These are phyloP conservation scores for Tetrahymena elliotti DNA, from an alignment of 73 alveolate species.

Conservation along the genomic window DNA sequence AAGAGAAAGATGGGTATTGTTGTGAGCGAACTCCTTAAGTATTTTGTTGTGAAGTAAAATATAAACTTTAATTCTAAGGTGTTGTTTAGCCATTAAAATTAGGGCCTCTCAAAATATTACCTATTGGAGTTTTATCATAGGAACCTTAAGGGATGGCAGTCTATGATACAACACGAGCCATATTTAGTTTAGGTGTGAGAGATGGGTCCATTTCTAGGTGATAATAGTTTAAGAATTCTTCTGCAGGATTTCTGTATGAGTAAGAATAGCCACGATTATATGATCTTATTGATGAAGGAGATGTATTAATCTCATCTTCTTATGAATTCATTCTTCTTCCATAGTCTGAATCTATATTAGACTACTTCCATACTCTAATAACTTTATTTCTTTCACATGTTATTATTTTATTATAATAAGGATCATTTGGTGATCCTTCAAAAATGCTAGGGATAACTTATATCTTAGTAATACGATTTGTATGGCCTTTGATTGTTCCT, in stretches of 20 bases:
- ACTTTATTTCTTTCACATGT: neutral
- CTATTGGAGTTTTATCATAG: neutral
- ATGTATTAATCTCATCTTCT: neutral
- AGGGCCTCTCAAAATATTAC: neutral
- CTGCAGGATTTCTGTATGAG: neutral
- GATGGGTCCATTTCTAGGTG: neutral
- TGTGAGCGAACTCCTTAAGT: neutral
- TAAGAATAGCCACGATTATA: neutral
- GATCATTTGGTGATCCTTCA: neutral
- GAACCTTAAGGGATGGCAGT: neutral
- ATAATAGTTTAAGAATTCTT: neutral
- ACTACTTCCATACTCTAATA: neutral
- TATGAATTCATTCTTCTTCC: neutral
- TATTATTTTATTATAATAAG: neutral
- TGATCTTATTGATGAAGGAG: neutral
- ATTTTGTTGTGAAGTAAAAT: neutral
- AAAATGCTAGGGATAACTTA: neutral
- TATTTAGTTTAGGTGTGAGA: neutral
- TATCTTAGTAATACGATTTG: neutral
- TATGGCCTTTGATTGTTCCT: neutral
- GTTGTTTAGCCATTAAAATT: neutral
- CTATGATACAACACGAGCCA: neutral
- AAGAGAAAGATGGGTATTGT: neutral
- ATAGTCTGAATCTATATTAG: neutral
- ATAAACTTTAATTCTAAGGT: neutral